Evolutionary conservation across 2,329 filamentous ascomycete species (phyloP).

Genomic region (Exutisphaerella laricina): DNA sequence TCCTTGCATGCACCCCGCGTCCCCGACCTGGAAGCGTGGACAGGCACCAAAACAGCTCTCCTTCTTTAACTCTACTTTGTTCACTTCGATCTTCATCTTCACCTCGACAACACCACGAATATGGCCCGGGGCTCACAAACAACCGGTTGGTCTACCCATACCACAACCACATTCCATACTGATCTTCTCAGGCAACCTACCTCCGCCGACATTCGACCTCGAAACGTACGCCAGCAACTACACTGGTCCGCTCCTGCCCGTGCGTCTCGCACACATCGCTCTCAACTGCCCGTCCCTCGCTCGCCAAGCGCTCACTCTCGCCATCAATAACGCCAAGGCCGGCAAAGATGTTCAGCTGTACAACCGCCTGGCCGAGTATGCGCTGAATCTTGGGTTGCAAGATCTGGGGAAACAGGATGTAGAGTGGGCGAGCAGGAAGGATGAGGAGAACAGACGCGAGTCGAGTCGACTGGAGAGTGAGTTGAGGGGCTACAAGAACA

Average conservation of each 20-base stretch:
- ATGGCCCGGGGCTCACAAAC: background rate
- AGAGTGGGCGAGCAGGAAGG: constrained; percentile 67
- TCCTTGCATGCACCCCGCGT: background rate
- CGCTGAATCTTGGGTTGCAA: constrained; percentile 60
- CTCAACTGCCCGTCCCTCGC: constrained; percentile 68
- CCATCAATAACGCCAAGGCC: constrained; percentile 67
- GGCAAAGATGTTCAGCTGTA: constrained; percentile 71
- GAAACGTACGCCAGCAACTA: constrained; percentile 91
- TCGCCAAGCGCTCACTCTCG: constrained; percentile 73
- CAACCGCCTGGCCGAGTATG: constrained; percentile 61
- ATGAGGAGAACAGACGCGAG: constrained; percentile 62
- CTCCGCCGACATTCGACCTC: constrained; percentile 77
- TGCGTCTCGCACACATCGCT: constrained; percentile 78
- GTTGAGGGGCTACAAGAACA: constrained; percentile 91
- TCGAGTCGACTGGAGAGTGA: constrained; percentile 74
- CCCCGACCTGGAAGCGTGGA: background rate
- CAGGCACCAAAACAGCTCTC: background rate
- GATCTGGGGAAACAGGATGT: constrained; percentile 62
- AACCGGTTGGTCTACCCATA: too few species aligned
- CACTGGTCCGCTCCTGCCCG: constrained; percentile 73
- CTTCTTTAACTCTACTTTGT: background rate
- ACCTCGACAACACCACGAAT: background rate
- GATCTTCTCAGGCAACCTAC: constrained; percentile 12
- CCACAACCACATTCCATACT: background rate
- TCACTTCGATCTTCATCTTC: background rate